phyloP scores from a whole-genome alignment of 768 basidiomycete genomes.

The Plicaturopsis crispa region DNA sequence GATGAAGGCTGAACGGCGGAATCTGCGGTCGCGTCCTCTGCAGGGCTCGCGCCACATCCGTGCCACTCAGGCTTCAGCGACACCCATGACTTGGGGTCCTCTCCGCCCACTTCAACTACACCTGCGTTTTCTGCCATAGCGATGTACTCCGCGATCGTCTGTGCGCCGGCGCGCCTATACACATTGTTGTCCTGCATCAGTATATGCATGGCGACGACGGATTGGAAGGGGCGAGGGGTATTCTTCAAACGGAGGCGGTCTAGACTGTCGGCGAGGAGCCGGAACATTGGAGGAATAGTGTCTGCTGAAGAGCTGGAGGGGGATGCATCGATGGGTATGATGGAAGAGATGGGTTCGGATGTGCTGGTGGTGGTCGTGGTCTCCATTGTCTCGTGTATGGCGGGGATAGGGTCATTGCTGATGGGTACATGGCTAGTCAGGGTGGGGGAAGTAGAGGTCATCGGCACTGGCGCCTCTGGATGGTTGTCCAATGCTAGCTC shows the following conservation, averaged over 20 bases:
- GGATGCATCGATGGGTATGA: constrained; percentile 5
- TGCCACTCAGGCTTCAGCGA: constrained; percentile 21
- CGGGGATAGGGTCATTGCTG: constrained; percentile 2
- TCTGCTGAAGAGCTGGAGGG: not conserved
- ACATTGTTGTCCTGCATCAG: constrained; percentile 15
- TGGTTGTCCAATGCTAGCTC: no score
- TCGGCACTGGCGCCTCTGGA: not conserved
- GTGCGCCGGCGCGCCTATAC: constrained; percentile 31
- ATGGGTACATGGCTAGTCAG: constrained; percentile 3
- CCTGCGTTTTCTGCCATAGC: constrained; percentile 7
- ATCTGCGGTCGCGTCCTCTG: no score
- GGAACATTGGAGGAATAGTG: constrained; percentile 20
- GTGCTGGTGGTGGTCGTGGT: no score
- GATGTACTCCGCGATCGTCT: constrained; percentile 25
- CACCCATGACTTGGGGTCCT: constrained; percentile 30
- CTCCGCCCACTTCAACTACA: constrained; percentile 34
- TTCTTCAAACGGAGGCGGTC: constrained; percentile 24
- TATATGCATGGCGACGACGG: constrained; percentile 26
- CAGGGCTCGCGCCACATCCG: no score
- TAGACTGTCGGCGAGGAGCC: constrained; percentile 26
- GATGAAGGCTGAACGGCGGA: no score
- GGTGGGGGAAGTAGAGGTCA: constrained; percentile 1
- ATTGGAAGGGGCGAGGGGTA: constrained; percentile 24
- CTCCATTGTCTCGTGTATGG: not conserved
- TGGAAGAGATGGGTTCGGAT: not conserved